phyloP scores from a whole-genome alignment of 257 asterid genomes.

The Scutellaria barbata region DNA sequence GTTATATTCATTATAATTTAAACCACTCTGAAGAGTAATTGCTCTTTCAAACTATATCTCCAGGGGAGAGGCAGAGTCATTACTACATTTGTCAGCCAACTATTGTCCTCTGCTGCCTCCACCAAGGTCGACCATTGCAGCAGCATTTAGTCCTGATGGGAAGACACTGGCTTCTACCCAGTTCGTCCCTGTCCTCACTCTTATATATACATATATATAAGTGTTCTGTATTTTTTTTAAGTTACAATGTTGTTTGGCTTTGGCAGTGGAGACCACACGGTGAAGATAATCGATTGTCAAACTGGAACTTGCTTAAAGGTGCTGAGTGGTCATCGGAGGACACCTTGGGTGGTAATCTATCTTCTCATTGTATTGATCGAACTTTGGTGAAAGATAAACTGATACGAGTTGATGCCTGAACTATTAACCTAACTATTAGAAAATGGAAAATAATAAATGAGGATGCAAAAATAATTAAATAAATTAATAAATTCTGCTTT shows the following conservation, averaged over 20 bases:
- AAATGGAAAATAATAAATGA: neutral
- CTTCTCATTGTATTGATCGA: constrained; percentile 28
- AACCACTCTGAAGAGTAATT: neutral
- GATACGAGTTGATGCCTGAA: constrained; percentile 1
- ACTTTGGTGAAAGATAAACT: constrained; percentile 12
- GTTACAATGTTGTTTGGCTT: constrained; percentile 26
- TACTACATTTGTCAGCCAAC: constrained; percentile 77
- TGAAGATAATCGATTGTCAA: constrained; percentile 88
- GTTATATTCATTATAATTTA: constrained; percentile 6
- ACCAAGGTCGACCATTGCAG: constrained; percentile 98
- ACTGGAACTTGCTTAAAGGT: constrained; percentile 94
- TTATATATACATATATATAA: neutral
- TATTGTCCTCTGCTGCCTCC: constrained; percentile 92
- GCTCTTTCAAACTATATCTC: constrained; percentile 22
- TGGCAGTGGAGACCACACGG: constrained; percentile 97
- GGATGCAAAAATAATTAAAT: neutral
- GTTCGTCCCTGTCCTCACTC: constrained; percentile 48
- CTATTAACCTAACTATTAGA: constrained; percentile 3
- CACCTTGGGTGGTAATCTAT: constrained; percentile 98
- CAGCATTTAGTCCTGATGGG: constrained; percentile 97
- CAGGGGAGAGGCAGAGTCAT: constrained; percentile 94
- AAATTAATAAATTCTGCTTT: constrained; percentile 11
- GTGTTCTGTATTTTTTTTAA: neutral
- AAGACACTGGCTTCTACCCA: constrained; percentile 95
- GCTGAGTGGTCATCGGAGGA: constrained; percentile 96